Conservation (phyloP, 116 monocot species). For the Zostera marina region DNA sequence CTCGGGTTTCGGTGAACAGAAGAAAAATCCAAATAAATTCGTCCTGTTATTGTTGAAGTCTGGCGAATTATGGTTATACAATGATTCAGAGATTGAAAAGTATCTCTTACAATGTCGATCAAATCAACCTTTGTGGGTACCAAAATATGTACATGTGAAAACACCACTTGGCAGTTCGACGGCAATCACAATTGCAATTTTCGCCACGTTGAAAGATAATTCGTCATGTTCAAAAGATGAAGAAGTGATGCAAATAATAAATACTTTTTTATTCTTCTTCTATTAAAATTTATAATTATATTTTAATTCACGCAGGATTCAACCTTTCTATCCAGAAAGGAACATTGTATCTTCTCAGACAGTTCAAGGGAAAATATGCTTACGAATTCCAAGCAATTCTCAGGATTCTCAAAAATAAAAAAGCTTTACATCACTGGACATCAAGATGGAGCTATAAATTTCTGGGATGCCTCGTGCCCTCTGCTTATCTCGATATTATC, state of each 20-base stretch:
- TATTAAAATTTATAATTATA: neutral
- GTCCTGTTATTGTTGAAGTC: constrained; percentile 69
- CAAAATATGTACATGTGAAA: constrained; percentile 29
- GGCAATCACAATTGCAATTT: constrained; percentile 34
- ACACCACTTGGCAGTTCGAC: constrained; percentile 38
- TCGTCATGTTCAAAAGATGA: constrained; percentile 19
- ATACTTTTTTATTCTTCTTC: neutral
- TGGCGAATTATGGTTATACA: constrained; percentile 39
- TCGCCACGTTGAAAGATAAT: constrained; percentile 20
- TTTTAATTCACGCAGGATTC: constrained; percentile 32
- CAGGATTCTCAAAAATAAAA: constrained; percentile 29
- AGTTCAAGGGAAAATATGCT: constrained; percentile 14
- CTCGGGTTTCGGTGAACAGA: constrained; percentile 25
- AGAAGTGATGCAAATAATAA: constrained; percentile 34
- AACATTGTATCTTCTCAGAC: constrained; percentile 30
- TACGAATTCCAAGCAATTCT: constrained; percentile 13
- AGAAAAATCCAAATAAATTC: constrained; percentile 35
- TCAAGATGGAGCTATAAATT: constrained; percentile 58
- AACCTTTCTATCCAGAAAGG: constrained; percentile 22
- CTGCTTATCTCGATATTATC: constrained; percentile 38
- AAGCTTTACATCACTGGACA: constrained; percentile 78
- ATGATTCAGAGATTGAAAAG: constrained; percentile 66
- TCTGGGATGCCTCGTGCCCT: constrained; percentile 92
- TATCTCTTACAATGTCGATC: constrained; percentile 46
- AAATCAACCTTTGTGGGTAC: constrained; percentile 35